A percentile compares a stretch with the other conserved stretches of the same genome.
These are phyloP conservation scores for Hericium alpestre DNA, from an alignment of 768 basidiomycete genomes.

Conservation along the genomic window DNA sequence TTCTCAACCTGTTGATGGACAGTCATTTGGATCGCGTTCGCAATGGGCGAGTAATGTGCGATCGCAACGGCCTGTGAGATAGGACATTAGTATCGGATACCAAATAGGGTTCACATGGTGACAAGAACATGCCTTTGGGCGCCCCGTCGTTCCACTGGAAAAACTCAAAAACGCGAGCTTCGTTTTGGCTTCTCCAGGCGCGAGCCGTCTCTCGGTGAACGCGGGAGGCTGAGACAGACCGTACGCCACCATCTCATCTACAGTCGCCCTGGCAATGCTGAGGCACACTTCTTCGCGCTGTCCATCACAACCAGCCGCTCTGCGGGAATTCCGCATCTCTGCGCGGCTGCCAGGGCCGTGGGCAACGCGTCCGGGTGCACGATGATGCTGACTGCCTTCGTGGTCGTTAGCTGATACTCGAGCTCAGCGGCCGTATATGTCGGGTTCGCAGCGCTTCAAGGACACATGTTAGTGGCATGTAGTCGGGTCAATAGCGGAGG, in stretches of 20 bases:
- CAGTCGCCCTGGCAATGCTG: constrained; percentile 13
- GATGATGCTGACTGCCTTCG: constrained; percentile 18
- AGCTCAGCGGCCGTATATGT: constrained; percentile 48
- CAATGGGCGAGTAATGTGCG: constrained; percentile 50
- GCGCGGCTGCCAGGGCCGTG: constrained; percentile 22
- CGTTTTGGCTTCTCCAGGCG: constrained; percentile 47
- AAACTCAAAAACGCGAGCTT: constrained; percentile 60
- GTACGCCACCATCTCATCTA: constrained; percentile 39
- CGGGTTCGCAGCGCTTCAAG: constrained; percentile 49
- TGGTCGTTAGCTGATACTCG: constrained; percentile 35
- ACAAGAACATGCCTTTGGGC: constrained; percentile 18
- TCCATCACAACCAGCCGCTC: constrained; percentile 21
- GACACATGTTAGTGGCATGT: no score
- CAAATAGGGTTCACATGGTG: neutral
- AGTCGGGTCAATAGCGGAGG: neutral
- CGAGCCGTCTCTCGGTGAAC: constrained; percentile 37
- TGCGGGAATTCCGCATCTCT: constrained; percentile 20
- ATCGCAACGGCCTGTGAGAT: constrained; percentile 49
- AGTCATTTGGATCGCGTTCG: constrained; percentile 30
- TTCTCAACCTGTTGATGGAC: constrained; percentile 12
- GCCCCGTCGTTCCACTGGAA: constrained; percentile 69
- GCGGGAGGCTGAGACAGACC: constrained; percentile 24
- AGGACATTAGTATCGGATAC: constrained; percentile 21
- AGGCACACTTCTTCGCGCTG: neutral
- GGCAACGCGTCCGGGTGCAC: constrained; percentile 20